Base-by-base conservation (phyloP, 2,329 filamentous ascomycete genomes). In the Epichloe sibirici region DNA sequence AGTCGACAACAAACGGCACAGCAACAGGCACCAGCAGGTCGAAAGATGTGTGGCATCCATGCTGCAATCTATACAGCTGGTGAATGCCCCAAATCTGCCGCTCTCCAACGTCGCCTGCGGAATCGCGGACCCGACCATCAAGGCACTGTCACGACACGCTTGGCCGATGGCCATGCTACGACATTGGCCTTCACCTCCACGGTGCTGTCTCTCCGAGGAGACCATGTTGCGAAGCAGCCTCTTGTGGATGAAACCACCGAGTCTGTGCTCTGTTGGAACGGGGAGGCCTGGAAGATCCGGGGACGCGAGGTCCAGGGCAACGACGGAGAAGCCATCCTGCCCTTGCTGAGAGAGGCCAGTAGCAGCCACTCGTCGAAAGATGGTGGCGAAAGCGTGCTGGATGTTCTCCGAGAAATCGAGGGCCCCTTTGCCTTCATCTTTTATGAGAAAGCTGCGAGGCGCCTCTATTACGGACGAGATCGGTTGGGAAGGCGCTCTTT, bases 381-480 rank as follows among this genome's bases (percentile, higher is more conserved):
- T 60, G 46, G 56, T 45, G 53, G 47, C 25, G 57, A 61, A 56
- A 37, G 54, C 31, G 65, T 83, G 8, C 57, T 82, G 6, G 63
- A 74, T 51, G 74, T 76, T 0, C 66, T 90, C 42, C 75, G 79
- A 51, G 73, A 68, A 40, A 79, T 91, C 28, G 78, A 83, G 54
- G 93, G 93, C 0, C 91, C 93, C 0, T 97, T 93, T 70, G 88
- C 91, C 2, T 93, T 97, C 67, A 79, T 91, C 5, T 96, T 85
- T 66, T 86, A 85, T 61, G 86, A 96, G 70, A 76, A 74, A 15
- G 61, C 65, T 9, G 72, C 77, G 51, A 72, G 71, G 9, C 77
- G 76, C 43, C 58, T 97, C 13, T 95, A 85, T 67, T 96, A 87
- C 66, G 90, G 87, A 6, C 80, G 93, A 57, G 93, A 98, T 66